Evolutionary conservation across 148 eudicot species (phyloP), one percentile per base, ranked within the genome.

Genomic region (Dysphania ambrosioides): DNA sequence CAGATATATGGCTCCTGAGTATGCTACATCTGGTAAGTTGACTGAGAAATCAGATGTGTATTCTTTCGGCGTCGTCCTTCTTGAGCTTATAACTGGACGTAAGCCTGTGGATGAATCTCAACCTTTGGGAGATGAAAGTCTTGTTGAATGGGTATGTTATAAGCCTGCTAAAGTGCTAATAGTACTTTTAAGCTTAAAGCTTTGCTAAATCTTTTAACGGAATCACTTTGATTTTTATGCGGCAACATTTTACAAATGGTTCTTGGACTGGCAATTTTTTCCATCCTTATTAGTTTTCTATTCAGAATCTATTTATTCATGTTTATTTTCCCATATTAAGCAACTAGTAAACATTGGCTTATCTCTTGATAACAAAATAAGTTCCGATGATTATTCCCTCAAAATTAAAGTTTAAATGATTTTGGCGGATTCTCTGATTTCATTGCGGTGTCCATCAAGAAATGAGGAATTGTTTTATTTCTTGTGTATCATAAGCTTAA

Each of bases 1-100:
- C 88, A 94, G 98, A 78, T 94, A 94, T 62, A 79, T 94, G 91
- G 98, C 98, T 76, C 98, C 98, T 44, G 98, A 94, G 80, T 94
- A 94, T 78, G 98, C 97, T 68, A 86, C 93, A 23, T 86, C 80
- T 76, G 98, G 98, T 75, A 94, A 94, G 75, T 79, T 94, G 86
- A 94, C 98, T 13, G 98, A 91, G 65, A 94, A 91, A 79, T 94
- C 98, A 74, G 98, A 94, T 55, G 96, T 94, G 18, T 94, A 70
- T 74, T 94, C 98, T 26, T 94, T 78, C 47, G 98, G 98, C 56
- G 98, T 94, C 72, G 96, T 94, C 72, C 97, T 94, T 81, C 77
- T 94, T 72, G 98, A 94, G 90, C 87, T 94, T 62, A 88, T 94
- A 59, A 94, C 97, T 53, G 98, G 97, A 64, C 90, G 93, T 56